Evolutionary conservation across 768 basidiomycete species (phyloP).

Genomic region (Lentinus brumalis): DNA sequence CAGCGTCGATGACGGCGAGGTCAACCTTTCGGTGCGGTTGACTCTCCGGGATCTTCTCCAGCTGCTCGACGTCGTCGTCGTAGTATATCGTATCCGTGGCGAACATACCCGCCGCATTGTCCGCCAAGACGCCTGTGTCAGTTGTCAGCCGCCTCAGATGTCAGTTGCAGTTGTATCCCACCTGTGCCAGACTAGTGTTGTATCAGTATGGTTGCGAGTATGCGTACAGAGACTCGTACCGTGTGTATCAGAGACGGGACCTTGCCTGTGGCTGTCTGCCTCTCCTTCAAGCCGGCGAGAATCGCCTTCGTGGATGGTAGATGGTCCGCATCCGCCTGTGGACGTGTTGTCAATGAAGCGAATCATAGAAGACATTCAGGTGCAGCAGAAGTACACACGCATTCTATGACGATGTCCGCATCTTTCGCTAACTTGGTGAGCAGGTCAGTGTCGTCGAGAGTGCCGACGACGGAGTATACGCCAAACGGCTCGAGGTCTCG

Average conservation of each 20-base stretch:
- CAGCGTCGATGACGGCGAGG: slow-evolving; percentile 46
- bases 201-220: slow-evolving; percentile 44
- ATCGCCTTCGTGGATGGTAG: slow-evolving; percentile 45
- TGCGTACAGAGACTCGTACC: slow-evolving; percentile 37
- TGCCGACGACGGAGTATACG: slow-evolving; percentile 22
- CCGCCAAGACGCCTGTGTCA: slow-evolving; percentile 34
- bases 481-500: slow-evolving; percentile 20
- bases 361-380: no score
- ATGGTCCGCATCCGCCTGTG: slow-evolving; percentile 51
- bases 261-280: slow-evolving; percentile 43
- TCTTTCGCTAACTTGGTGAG: slow-evolving; percentile 41
- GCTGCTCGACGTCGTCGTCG: slow-evolving; percentile 46
- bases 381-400: slow-evolving; percentile 9
- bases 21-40: slow-evolving; percentile 53
- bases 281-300: slow-evolving; percentile 53
- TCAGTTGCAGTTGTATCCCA: slow-evolving; percentile 32
- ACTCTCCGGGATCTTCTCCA: slow-evolving; percentile 46
- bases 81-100: slow-evolving; percentile 44
- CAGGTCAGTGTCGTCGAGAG: slow-evolving; percentile 35
- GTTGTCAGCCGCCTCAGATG: slow-evolving; percentile 38
- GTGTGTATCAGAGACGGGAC: slow-evolving; percentile 61
- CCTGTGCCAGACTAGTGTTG: slow-evolving; percentile 4
- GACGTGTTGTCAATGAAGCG: background rate
- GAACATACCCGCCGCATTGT: slow-evolving; percentile 45
- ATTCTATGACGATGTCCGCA: slow-evolving; percentile 41